Percentiles rank a stretch among this genome's conserved stretches.
Evolutionary conservation across 306 rosid species (phyloP).

Genomic region (Sicyos edulis): DNA sequence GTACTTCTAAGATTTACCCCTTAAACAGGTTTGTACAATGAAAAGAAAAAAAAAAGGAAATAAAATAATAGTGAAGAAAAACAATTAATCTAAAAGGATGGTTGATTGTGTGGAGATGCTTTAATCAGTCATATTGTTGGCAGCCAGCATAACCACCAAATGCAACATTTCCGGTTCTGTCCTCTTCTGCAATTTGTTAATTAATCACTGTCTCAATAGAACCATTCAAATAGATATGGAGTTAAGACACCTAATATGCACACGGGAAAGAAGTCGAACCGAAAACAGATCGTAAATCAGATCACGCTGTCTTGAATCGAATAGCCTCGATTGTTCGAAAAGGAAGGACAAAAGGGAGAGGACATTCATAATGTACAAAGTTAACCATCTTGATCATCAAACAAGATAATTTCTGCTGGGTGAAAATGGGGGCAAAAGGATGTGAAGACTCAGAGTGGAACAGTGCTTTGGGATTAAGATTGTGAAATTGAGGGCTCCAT

Average conservation of each 20-base stretch:
- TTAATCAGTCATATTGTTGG: not conserved
- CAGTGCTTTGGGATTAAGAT: constrained; percentile 16
- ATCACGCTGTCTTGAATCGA: not conserved
- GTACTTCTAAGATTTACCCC: not conserved
- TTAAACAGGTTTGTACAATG: not conserved
- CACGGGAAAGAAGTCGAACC: constrained; percentile 8
- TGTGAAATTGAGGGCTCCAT: constrained; percentile 18
- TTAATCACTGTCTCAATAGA: constrained; percentile 10
- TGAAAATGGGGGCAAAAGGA: constrained; percentile 17
- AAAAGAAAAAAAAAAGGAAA: too few relatives aligned
- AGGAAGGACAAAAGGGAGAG: constrained; percentile 11
- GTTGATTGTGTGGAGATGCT: not conserved
- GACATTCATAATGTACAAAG: constrained; percentile 24
- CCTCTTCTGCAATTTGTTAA: not conserved
- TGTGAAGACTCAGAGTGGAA: not conserved
- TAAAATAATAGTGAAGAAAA: too few relatives aligned
- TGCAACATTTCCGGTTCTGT: not conserved
- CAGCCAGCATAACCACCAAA: not conserved
- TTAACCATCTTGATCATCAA: constrained; percentile 2
- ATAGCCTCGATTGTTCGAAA: constrained; percentile 1
- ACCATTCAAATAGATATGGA: not conserved
- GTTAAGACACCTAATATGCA: constrained; percentile 12
- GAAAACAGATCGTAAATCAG: constrained; percentile 2
- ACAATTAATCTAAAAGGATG: not conserved
- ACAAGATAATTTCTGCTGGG: constrained; percentile 12